Evolutionary conservation across 768 basidiomycete species (phyloP).

Genomic region (Lyophyllum atratum): DNA sequence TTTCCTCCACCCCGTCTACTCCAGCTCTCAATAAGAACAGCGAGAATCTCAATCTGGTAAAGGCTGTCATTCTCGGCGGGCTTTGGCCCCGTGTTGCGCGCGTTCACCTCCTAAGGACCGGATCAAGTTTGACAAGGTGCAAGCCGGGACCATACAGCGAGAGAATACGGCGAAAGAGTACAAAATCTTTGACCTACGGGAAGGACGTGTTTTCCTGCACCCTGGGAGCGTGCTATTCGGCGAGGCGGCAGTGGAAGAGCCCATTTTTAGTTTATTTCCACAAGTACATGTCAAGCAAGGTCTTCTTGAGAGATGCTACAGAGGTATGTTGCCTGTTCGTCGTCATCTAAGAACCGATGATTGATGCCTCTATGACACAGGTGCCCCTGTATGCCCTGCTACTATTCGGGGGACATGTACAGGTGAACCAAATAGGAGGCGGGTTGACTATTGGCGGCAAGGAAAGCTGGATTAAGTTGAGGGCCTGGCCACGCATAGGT

Average conservation of each 20-base stretch:
- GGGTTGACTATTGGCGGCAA: slow-evolving; percentile 65
- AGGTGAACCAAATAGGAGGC: slow-evolving; percentile 80
- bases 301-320: slow-evolving; percentile 85
- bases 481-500: slow-evolving; percentile 89
- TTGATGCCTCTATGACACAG: slow-evolving; percentile 32
- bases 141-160: slow-evolving; percentile 80
- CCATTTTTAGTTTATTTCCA: slow-evolving; percentile 85
- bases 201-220: slow-evolving; percentile 76
- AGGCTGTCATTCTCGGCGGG: slow-evolving; percentile 83
- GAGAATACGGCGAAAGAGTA: slow-evolving; percentile 86
- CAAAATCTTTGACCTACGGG: slow-evolving; percentile 74
- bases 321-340: slow-evolving; percentile 56
- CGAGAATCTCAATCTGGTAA: slow-evolving; percentile 72
- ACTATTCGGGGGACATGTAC: slow-evolving; percentile 80
- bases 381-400: slow-evolving; percentile 87
- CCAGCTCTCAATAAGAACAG: slow-evolving; percentile 65
- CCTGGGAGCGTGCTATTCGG: slow-evolving; percentile 81
- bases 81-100: slow-evolving; percentile 84
- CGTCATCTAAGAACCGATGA: too few relatives aligned
- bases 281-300: slow-evolving; percentile 79
- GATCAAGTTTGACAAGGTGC: slow-evolving; percentile 85
- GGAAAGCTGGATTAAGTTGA: slow-evolving; percentile 58
- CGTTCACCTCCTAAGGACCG: slow-evolving; percentile 70
- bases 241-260: slow-evolving; percentile 68
- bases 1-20: slow-evolving; percentile 43